Percentiles rank a stretch among this genome's conserved stretches.
Conservation (phyloP, 2,329 filamentous ascomycete species). For the Neoscytalidium dimidiatum region DNA sequence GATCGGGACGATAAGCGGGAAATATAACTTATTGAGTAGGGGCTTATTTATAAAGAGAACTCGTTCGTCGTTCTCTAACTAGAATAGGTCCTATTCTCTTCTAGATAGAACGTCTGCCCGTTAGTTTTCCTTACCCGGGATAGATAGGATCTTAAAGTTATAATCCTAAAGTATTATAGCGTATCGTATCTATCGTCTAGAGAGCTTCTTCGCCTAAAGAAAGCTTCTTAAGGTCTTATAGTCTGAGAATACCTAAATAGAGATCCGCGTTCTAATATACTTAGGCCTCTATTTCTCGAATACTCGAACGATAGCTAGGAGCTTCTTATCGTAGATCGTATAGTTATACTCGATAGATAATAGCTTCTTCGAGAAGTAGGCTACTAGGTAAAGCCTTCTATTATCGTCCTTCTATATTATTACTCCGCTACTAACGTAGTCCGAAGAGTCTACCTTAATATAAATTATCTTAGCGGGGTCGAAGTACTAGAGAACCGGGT, state of each 20-base stretch:
- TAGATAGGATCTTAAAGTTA: background rate
- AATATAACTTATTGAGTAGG: background rate
- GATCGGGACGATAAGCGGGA: background rate
- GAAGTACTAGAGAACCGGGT: background rate
- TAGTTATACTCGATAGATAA: conserved; percentile 27
- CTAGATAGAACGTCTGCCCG: background rate
- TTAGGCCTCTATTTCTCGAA: background rate
- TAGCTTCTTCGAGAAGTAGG: conserved; percentile 30
- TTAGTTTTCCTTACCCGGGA: background rate
- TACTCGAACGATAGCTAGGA: conserved; percentile 29
- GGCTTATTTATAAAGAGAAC: background rate
- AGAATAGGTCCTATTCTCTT: background rate
- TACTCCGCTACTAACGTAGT: background rate
- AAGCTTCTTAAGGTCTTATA: conserved; percentile 34
- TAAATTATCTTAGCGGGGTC: background rate
- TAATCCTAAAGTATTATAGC: background rate
- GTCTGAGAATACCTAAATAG: conserved; percentile 26
- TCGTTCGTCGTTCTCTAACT: background rate
- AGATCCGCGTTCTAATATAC: conserved; percentile 20
- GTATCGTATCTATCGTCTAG: background rate
- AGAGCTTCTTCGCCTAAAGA: conserved; percentile 21
- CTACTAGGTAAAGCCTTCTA: background rate
- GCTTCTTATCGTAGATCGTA: too few relatives aligned
- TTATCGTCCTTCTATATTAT: background rate
- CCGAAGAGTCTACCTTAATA: conserved; percentile 1